These are phyloP conservation scores for Anthoceros angustus DNA, from an alignment of 225 moss, liverwort and hornwort genomes.

Conservation along the genomic window DNA sequence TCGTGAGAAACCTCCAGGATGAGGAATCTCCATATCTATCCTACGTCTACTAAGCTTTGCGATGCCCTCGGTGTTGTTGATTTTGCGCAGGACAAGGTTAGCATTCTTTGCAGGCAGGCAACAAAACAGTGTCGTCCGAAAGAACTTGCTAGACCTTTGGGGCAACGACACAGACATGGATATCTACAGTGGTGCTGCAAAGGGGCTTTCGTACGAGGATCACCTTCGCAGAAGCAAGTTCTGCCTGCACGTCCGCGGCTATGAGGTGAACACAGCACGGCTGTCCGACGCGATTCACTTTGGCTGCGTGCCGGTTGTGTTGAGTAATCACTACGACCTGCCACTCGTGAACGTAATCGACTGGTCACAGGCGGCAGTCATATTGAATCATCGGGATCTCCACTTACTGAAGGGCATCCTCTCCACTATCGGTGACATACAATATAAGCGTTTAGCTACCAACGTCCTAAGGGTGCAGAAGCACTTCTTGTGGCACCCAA, in stretches of 20 bases:
- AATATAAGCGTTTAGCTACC: conserved; percentile 20
- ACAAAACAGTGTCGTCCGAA: conserved; percentile 24
- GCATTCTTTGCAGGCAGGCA: conserved; percentile 33
- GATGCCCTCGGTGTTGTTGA: no score
- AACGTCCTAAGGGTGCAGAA: conserved; percentile 23
- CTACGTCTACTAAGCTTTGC: neutral
- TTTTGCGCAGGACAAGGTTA: conserved; percentile 13
- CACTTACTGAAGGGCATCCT: conserved; percentile 23
- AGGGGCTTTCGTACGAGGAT: conserved; percentile 15
- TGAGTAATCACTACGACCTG: conserved; percentile 27
- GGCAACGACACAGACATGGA: conserved; percentile 23
- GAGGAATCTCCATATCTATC: no score
- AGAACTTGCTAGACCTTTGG: conserved; percentile 18
- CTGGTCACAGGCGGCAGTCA: conserved; percentile 21
- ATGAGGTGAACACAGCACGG: conserved; percentile 35
- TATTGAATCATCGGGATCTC: conserved; percentile 14
- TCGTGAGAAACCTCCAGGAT: no score
- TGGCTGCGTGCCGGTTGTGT: conserved; percentile 28
- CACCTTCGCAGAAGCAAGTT: conserved; percentile 25
- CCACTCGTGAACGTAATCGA: conserved; percentile 26
- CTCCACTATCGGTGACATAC: conserved; percentile 9
- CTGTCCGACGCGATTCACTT: conserved; percentile 25
- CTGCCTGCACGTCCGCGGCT: conserved; percentile 35
- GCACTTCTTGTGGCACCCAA: conserved; percentile 30
- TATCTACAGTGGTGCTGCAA: conserved; percentile 13